Evolutionary conservation across 495 filamentous ascomycete genomes (phyloP).

Genomic region (Aspergillus ostianus): DNA sequence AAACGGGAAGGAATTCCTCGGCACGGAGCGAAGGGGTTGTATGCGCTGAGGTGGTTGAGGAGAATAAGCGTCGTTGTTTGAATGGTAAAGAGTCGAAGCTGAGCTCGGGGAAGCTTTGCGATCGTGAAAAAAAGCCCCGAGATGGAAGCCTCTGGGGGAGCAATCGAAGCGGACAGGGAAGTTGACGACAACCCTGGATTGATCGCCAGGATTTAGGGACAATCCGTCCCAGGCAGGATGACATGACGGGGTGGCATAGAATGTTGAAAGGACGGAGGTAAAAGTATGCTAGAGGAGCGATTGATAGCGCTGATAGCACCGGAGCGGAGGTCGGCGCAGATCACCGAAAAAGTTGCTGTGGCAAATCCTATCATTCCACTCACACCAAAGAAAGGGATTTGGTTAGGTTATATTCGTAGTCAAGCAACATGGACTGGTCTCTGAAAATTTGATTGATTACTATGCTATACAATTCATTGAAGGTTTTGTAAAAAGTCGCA

Average conservation of each 20-base stretch:
- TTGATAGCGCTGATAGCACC: constrained; percentile 23
- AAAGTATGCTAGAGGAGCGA: constrained; percentile 18
- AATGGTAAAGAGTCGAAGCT: constrained; percentile 4
- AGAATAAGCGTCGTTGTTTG: constrained; percentile 21
- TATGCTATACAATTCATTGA: constrained; percentile 3
- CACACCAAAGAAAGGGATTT: not conserved
- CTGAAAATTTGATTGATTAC: not conserved
- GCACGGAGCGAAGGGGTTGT: constrained; percentile 10
- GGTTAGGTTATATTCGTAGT: not conserved
- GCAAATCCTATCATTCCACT: constrained; percentile 9
- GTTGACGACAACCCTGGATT: constrained; percentile 1
- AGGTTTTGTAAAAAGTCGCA: not conserved
- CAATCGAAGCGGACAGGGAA: not conserved
- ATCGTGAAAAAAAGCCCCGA: constrained; percentile 7
- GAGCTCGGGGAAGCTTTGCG: constrained; percentile 9
- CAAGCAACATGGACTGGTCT: too few relatives aligned
- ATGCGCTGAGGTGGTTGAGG: constrained; percentile 15
- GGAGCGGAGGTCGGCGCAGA: constrained; percentile 11
- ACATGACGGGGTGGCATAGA: constrained; percentile 27
- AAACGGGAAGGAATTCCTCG: constrained; percentile 31
- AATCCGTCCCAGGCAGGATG: constrained; percentile 30
- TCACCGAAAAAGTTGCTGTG: constrained; percentile 17
- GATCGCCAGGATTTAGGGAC: constrained; percentile 19
- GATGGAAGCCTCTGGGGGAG: constrained; percentile 3
- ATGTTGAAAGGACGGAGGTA: constrained; percentile 19